Base-by-base conservation (phyloP, 2,329 filamentous ascomycete genomes). In the Fusarium pilosicola region DNA sequence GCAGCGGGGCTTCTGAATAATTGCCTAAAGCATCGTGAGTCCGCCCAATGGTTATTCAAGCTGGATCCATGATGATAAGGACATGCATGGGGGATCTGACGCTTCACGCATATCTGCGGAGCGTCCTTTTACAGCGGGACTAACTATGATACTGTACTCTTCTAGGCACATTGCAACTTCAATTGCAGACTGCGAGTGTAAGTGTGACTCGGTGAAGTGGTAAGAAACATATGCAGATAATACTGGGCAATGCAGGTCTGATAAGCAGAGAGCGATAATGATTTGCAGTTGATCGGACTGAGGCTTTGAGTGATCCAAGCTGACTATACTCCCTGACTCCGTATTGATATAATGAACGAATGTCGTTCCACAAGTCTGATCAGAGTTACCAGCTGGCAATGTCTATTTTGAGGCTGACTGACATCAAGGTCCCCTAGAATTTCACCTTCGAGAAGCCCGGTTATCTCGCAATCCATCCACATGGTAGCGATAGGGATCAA, bases 51-150 rank as follows among this genome's bases (percentile, higher is more conserved):
- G 42, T 38, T 41, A 52, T 68, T 68, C 52, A 71, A 62, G 60
- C 61, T 56, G 61, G 62, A 63, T 70, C 59, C 70, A 64, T 62
- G 61, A 65, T 73, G 76, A 77, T 77, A 77, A 77, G 76, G 73
- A 62, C 76, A 77, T 77, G 76, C 76, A 77, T 76, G 70, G 72
- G 69, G 72, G 75, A 77, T 77, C 75, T 76, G 75, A 74, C 75
- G 66, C 66, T 71, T 76, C 57, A 70, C 65, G 66, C 65, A 66
- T 68, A 55, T 65, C 57, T 73, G 72, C 72, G 75, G 71, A 77
- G 75, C 58, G 65, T 71, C 66, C 67, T 72, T 58, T 57, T 54
- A 70, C 44, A 67, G 71, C 73, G 71, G 71, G 71, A 74, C 75
- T 62, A 68, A 42, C 57, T 62, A 59, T 65, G 60, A 36, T 56